A percentile compares a stretch with the other conserved stretches of the same genome.
phyloP scores from a whole-genome alignment of 2,329 filamentous ascomycete species.

The Penicillium oxalicum region DNA sequence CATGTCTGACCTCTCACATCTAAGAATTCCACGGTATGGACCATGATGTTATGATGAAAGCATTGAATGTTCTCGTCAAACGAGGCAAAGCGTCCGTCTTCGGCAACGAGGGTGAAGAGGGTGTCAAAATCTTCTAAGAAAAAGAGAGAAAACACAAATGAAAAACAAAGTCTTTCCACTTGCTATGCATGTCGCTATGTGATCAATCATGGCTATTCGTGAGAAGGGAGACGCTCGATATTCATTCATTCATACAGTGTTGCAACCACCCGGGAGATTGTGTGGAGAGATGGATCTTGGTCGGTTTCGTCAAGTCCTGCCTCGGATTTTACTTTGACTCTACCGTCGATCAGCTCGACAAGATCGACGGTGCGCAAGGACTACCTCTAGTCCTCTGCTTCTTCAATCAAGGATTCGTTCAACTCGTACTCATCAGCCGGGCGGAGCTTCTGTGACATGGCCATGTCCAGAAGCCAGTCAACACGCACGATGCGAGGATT shows the following conservation, averaged over 20 bases:
- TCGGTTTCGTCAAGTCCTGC: conserved; percentile 1
- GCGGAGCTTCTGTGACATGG: conserved; percentile 78
- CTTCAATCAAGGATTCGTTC: conserved; percentile 26
- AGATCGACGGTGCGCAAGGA: background rate
- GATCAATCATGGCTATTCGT: conserved; percentile 22
- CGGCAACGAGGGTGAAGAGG: conserved; percentile 77
- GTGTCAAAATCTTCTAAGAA: conserved; percentile 90
- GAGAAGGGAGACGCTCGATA: conserved; percentile 13
- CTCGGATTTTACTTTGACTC: conserved; percentile 6
- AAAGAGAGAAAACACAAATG: background rate
- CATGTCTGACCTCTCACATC: background rate
- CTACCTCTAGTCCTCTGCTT: conserved; percentile 16
- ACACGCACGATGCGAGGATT: conserved; percentile 71
- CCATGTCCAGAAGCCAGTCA: conserved; percentile 86
- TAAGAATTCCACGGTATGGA: conserved; percentile 86
- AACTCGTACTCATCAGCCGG: conserved; percentile 57
- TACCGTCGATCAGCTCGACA: conserved; percentile 1
- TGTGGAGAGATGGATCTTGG: too few relatives aligned
- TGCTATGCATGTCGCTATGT: conserved; percentile 5
- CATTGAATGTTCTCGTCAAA: conserved; percentile 76
- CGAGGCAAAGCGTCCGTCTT: conserved; percentile 90
- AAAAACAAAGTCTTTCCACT: conserved; percentile 2
- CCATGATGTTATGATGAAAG: conserved; percentile 69
- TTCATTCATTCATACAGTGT: conserved; percentile 1
- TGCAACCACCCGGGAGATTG: background rate